Base-by-base conservation (phyloP, 1,284 basidiomycete genomes). In the Ustilago hordei region DNA sequence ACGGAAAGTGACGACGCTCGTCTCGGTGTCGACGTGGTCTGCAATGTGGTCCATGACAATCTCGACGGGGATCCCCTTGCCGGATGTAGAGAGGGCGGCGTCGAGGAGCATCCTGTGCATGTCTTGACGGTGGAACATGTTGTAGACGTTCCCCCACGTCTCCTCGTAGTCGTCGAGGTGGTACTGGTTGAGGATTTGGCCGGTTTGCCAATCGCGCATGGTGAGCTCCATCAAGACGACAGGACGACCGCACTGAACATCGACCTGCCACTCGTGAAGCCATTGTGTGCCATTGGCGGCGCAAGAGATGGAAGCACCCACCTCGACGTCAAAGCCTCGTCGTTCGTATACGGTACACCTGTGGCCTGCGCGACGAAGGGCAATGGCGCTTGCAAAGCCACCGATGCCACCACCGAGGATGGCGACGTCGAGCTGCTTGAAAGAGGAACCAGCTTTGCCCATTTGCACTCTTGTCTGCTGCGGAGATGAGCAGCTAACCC, bases 1-100 rank as follows among this genome's bases (percentile, higher is more conserved):
- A 11, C 87, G 85, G 13, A 91, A 84, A 0, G 79, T 87, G 23
- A 89, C 84, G 23, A 61, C 61, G 65, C 87, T 54, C 52, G 79
- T 60, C 8, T 84, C 84, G 81, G 86, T 69, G 64, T 83, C 76
- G 62, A 85, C 65, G 72, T 79, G 55, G 71, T 84, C 82, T 2
- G 89, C 88, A 39, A 81, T 84, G 7, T 87, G 81, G 32, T 87
- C 87, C 66, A 85, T 79, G 54, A 86, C 81, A 13, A 87, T 76
- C 15, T 71, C 38, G 23, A 67, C 69, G 43, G 72, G 69, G 9
- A 52, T 36, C 8, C 76, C 86, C n/a, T 76, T 67, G 19, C 86
- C 86, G 2, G 86, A 75, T 0, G 69, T 54, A 2, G 67, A 66
- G 6, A 78, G 73, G 23, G 86, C 86, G 19, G 76, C 72, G 48